Conservation (phyloP, 2,329 filamentous ascomycete species). For the Epichloe sylvatica region DNA sequence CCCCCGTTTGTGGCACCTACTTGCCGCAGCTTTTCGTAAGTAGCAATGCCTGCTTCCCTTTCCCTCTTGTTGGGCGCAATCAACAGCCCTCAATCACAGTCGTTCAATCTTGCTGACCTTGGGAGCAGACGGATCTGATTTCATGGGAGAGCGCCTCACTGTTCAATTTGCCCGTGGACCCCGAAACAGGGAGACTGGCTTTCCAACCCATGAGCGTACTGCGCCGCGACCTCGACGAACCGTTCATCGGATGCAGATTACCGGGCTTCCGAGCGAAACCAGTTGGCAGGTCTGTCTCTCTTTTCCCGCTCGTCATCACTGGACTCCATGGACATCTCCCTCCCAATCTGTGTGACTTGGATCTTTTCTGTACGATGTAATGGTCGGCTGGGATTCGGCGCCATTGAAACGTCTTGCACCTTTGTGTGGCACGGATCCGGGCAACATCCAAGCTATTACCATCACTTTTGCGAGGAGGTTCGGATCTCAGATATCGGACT, state of each 20-base stretch:
- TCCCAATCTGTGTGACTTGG: constrained; percentile 17
- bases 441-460: constrained; percentile 14
- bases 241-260: constrained; percentile 91
- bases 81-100: neutral
- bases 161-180: constrained; percentile 95
- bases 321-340: constrained; percentile 25
- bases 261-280: constrained; percentile 92
- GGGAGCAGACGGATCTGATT: constrained; percentile 75
- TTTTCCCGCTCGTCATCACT: constrained; percentile 43
- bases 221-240: constrained; percentile 77
- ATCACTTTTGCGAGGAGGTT: constrained; percentile 1
- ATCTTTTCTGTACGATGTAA: constrained; percentile 15
- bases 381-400: constrained; percentile 9
- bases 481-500: constrained; percentile 1
- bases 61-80: neutral
- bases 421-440: constrained; percentile 9
- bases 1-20: neutral
- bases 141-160: constrained; percentile 94
- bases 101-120: neutral
- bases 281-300: constrained; percentile 97
- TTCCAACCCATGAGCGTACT: constrained; percentile 40
- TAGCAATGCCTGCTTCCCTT: constrained; percentile 14
- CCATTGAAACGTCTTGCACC: constrained; percentile 6
- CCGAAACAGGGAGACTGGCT: constrained; percentile 37
- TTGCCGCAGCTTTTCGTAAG: constrained; percentile 45